These are phyloP conservation scores for Oryza brachyantha DNA, from an alignment of 176 grass and related monocot species.

Conservation along the genomic window DNA sequence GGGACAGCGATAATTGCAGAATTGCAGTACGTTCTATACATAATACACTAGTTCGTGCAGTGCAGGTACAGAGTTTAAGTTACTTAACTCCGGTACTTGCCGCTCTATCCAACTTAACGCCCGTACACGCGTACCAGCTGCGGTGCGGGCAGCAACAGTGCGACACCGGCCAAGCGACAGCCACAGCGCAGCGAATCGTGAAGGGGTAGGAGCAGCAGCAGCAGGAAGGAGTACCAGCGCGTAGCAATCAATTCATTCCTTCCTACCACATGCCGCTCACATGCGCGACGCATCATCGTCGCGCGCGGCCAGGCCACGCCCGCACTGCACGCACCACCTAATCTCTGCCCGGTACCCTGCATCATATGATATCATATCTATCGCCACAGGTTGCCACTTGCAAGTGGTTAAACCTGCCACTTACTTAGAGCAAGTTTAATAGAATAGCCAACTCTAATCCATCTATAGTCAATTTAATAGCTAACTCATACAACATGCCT, in stretches of 20 bases:
- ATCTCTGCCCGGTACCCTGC: neutral
- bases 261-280: constrained; percentile 34
- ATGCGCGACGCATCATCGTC: neutral
- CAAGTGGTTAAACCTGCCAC: neutral
- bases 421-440: too few species aligned
- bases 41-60: constrained; percentile 13
- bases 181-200: constrained; percentile 11
- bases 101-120: neutral
- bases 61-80: neutral
- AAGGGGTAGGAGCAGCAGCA: neutral
- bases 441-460: too few species aligned
- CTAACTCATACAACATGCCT: too few species aligned
- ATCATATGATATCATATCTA: neutral
- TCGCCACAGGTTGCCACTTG: neutral
- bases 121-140: neutral
- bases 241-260: neutral
- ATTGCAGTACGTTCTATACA: neutral
- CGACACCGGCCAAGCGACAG: neutral
- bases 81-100: constrained; percentile 13
- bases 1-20: constrained; percentile 31
- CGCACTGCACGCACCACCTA: neutral
- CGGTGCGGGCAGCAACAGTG: neutral
- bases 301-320: constrained; percentile 3
- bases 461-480: too few species aligned
- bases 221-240: neutral